phyloP scores from a whole-genome alignment of 495 filamentous ascomycete genomes.

The Aspergillus carlsbadensis region DNA sequence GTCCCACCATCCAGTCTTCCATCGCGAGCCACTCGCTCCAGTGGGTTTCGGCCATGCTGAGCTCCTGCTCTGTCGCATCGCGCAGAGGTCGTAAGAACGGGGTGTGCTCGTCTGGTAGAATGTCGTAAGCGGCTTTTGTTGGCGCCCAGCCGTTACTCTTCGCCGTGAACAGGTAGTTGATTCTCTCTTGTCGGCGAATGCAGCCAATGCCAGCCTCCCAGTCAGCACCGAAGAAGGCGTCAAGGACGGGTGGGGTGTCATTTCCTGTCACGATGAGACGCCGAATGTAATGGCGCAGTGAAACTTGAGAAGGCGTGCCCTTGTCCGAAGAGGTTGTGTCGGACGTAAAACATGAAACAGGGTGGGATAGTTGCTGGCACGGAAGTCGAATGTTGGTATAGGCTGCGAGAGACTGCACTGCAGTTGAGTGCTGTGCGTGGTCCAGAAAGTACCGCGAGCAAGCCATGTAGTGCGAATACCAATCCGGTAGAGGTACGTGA shows the following conservation, averaged over 20 bases:
- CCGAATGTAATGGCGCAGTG: constrained; percentile 83
- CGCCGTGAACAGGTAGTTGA: constrained; percentile 93
- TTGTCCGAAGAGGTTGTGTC: constrained; percentile 9
- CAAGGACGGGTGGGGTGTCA: constrained; percentile 72
- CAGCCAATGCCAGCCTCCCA: constrained; percentile 76
- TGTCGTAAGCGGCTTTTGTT: constrained; percentile 87
- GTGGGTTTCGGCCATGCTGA: constrained; percentile 71
- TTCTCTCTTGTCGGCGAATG: constrained; percentile 79
- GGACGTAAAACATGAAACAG: constrained; percentile 14
- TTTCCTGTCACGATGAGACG: constrained; percentile 86
- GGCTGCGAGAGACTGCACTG: constrained; percentile 85
- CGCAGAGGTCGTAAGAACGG: constrained; percentile 81
- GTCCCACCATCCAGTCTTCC: constrained; percentile 94
- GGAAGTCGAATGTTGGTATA: constrained; percentile 78
- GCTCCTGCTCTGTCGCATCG: constrained; percentile 71
- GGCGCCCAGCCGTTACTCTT: constrained; percentile 87
- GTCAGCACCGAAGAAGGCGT: constrained; percentile 86
- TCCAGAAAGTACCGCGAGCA: constrained; percentile 89
- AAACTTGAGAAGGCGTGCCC: constrained; percentile 49
- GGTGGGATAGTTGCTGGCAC: constrained; percentile 30
- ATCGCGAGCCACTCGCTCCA: constrained; percentile 92
- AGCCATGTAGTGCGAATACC: constrained; percentile 84
- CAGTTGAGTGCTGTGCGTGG: constrained; percentile 71
- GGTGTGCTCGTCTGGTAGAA: constrained; percentile 70
- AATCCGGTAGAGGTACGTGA: constrained; percentile 72